Base-by-base conservation (phyloP, 2,329 filamentous ascomycete genomes). In the Knoxdaviesia capensis region DNA sequence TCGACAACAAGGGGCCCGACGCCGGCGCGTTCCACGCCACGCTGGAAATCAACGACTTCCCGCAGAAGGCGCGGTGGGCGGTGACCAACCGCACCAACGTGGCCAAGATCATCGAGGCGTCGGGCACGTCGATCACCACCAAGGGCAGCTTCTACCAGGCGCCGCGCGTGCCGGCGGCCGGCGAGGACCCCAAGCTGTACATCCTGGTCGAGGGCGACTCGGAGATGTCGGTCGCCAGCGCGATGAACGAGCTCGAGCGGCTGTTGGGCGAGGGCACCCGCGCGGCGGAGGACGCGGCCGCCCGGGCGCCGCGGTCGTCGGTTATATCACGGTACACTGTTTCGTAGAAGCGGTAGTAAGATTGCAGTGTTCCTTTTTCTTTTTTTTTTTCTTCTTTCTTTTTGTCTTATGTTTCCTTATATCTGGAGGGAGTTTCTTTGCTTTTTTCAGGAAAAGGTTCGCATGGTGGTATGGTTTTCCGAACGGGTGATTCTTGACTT, bases 21-120 rank as follows among this genome's bases (percentile, higher is more conserved):
- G 90, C 90, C 3, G 90, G 90, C 41, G 86, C 87, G 0, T 98
- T 86, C 69, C 90, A 98, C 58, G 87, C 90, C 10, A 96, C 88
- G 4, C 69, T 98, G 47, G n/a, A 96, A 60, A 98, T 98, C 72
- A 98, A 98, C 60, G 90, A 98, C 61, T 96, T 96, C 60, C 90
- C 90, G 33, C 90, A 98, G 58, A 96, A 94, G 67, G 90, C 90
- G 48, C 76, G 90, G 51, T 98, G 90, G 90, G 88, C 86, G 7
- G 90, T 98, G 62, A 98, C 90, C 35, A 98, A 98, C 59, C 77
- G 90, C 49, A 96, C 90, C 34, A 98, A 98, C 54, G 90, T 98
- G 44, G 87, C 88, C 51, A 98, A 96, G 68, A 94, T 98, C 51
- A 70, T 98, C 48, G 90, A 98, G 54, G 74, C 83, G 7, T 94